Evolutionary conservation across 495 filamentous ascomycete genomes (phyloP), one percentile per base, ranked within the genome.

Genomic region (Endocarpon pusillum): DNA sequence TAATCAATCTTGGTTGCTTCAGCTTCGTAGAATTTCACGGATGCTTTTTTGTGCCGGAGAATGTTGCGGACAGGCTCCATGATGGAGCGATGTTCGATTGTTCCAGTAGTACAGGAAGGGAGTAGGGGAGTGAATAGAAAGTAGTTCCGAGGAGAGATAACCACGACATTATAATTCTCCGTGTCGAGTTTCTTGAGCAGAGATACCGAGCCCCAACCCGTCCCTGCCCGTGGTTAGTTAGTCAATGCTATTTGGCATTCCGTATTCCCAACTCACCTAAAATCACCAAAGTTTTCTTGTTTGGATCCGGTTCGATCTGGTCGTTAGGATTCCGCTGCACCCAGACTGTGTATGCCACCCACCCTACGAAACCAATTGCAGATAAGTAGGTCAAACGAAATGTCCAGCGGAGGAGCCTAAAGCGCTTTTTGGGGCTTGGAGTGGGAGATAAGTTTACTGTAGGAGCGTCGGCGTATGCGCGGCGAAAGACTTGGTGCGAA

Each of bases 81-180:
- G 56, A 99, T 96, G 41, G 84, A 93, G 49, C 91, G 82, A 64
- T 94, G 91, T 64, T 99, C 91, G 50, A 99, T 87, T 44, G 81
- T 77, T 53, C 91, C 89, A 33, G 83, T 94, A 17, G 89, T 94
- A 59, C 91, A 96, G 52, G 84, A 93, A 34, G 89, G 89, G 26
- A 99, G 70, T 29, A 99, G 72, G 26, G 89, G 89, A 12, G 91
- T 99, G 69, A 96, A 99, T 38, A 99, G 78, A 75, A 99, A 99
- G 71, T 89, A 99, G 61, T 96, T 96, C 45, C 89, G 82, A 36
- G 89, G 89, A 26, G 87, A 94, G 33, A 69, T 78, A 44, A 97
- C 81, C 57, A 94, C 57, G 51, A 97, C 89, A 60, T 96, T 96
- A 69, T 94, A 97, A 68, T 94, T 91, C 47, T 87, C 77, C 30